These are phyloP conservation scores for Dillenia turbinata DNA, from an alignment of 164 flowering plant species.

Conservation along the genomic window DNA sequence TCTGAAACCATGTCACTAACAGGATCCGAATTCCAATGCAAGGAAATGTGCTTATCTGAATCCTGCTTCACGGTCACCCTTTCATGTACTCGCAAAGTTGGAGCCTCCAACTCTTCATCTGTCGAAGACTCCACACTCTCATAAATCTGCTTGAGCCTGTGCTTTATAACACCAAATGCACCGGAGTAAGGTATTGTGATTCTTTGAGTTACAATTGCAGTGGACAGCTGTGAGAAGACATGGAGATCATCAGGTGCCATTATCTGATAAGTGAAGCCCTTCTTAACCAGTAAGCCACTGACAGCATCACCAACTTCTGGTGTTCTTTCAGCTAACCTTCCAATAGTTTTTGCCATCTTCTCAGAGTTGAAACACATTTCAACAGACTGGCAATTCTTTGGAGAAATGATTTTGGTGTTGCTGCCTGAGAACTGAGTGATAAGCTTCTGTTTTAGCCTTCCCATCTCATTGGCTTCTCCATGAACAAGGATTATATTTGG, in stretches of 20 bases:
- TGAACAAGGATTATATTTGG: slow-evolving; percentile 95
- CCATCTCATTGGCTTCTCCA: slow-evolving; percentile 95
- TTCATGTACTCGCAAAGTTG: slow-evolving; percentile 65
- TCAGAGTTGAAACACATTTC: slow-evolving; percentile 92
- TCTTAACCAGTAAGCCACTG: slow-evolving; percentile 87
- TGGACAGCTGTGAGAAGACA: slow-evolving; percentile 80
- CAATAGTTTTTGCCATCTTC: slow-evolving; percentile 93
- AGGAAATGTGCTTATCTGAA: slow-evolving; percentile 69
- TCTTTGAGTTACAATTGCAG: slow-evolving; percentile 69
- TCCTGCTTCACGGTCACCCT: slow-evolving; percentile 86
- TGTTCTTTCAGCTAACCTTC: slow-evolving; percentile 76
- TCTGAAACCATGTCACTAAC: slow-evolving; percentile 96
- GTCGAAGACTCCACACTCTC: slow-evolving; percentile 69
- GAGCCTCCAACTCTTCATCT: slow-evolving; percentile 61
- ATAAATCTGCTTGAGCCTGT: slow-evolving; percentile 77
- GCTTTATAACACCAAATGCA: slow-evolving; percentile 72
- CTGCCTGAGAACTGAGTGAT: slow-evolving; percentile 59
- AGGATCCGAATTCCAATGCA: slow-evolving; percentile 91
- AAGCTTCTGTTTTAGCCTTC: slow-evolving; percentile 88
- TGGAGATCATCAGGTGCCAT: slow-evolving; percentile 97
- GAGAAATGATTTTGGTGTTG: slow-evolving; percentile 75
- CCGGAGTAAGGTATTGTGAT: slow-evolving; percentile 85
- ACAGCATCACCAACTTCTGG: slow-evolving; percentile 81
- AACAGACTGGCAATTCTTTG: slow-evolving; percentile 94
- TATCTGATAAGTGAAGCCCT: slow-evolving; percentile 91